Evolutionary conservation across 176 grass and related monocot genomes (phyloP).

Genomic region (Carex pumila): DNA sequence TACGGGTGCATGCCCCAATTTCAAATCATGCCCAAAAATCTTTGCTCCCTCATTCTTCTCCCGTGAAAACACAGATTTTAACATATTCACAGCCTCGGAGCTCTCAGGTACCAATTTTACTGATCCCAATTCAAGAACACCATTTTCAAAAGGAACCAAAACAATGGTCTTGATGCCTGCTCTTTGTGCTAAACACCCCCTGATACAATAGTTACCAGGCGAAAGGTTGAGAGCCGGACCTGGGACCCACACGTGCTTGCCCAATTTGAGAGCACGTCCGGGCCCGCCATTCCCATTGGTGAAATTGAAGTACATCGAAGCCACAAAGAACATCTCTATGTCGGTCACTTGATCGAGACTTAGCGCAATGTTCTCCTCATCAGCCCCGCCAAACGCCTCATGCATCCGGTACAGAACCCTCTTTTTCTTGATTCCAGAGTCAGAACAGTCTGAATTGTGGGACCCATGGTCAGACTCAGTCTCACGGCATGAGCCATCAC

Average conservation of each 20-base stretch:
- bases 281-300: slow-evolving; percentile 60
- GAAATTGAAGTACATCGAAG: slow-evolving; percentile 97
- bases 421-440: slow-evolving; percentile 37
- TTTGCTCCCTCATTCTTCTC: slow-evolving; percentile 60
- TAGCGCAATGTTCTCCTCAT: slow-evolving; percentile 77
- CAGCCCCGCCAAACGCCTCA: slow-evolving; percentile 49
- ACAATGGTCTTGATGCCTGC: slow-evolving; percentile 83
- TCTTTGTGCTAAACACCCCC: slow-evolving; percentile 52
- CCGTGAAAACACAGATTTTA: slow-evolving; percentile 64
- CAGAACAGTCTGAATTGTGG: slow-evolving; percentile 22
- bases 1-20: slow-evolving; percentile 43
- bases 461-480: slow-evolving; percentile 31
- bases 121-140: slow-evolving; percentile 90
- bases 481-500: slow-evolving; percentile 83
- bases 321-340: slow-evolving; percentile 86
- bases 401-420: slow-evolving; percentile 67
- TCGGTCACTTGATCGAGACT: slow-evolving; percentile 90
- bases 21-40: slow-evolving; percentile 95
- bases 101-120: slow-evolving; percentile 56
- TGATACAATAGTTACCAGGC: slow-evolving; percentile 72
- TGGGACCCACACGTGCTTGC: slow-evolving; percentile 69
- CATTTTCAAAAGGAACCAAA: slow-evolving; percentile 72
- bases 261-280: slow-evolving; percentile 56
- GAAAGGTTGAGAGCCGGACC: slow-evolving; percentile 36
- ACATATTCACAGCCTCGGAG: slow-evolving; percentile 46